phyloP scores from a whole-genome alignment of 257 asterid species.

The Solanum verrucosum region DNA sequence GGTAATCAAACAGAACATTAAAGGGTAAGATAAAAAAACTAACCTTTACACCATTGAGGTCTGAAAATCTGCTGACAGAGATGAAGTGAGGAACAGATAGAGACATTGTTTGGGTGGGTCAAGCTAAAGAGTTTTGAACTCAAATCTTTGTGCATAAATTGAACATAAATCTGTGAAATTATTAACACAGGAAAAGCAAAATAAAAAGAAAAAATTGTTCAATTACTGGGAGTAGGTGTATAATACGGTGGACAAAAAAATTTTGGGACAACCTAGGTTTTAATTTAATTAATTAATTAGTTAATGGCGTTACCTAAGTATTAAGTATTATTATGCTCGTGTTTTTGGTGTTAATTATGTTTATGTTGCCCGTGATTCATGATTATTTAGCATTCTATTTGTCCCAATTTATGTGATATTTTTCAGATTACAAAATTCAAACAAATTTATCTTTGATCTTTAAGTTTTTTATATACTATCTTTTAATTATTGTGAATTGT shows the following conservation, averaged over 20 bases:
- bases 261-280: neutral
- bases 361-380: too few species aligned
- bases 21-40: neutral
- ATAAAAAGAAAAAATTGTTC: neutral
- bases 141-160: neutral
- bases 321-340: neutral
- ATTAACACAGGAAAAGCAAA: neutral
- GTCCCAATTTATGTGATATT: too few species aligned
- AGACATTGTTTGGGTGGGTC: slow-evolving; percentile 24
- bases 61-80: neutral
- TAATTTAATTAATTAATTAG: too few species aligned
- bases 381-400: too few species aligned
- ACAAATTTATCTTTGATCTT: rapidly evolving
- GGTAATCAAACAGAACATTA: neutral
- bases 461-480: too few species aligned
- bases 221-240: neutral
- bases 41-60: slow-evolving; percentile 29
- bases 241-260: neutral
- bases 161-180: neutral
- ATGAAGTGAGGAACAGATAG: slow-evolving; percentile 26
- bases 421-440: too few species aligned
- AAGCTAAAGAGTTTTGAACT: neutral
- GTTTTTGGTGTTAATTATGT: neutral
- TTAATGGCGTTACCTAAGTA: too few species aligned
- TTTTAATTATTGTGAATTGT: too few species aligned